Evolutionary conservation across 2,329 filamentous ascomycete genomes (phyloP), one percentile per base, ranked within the genome.

Genomic region (Stylonectria norvegica): DNA sequence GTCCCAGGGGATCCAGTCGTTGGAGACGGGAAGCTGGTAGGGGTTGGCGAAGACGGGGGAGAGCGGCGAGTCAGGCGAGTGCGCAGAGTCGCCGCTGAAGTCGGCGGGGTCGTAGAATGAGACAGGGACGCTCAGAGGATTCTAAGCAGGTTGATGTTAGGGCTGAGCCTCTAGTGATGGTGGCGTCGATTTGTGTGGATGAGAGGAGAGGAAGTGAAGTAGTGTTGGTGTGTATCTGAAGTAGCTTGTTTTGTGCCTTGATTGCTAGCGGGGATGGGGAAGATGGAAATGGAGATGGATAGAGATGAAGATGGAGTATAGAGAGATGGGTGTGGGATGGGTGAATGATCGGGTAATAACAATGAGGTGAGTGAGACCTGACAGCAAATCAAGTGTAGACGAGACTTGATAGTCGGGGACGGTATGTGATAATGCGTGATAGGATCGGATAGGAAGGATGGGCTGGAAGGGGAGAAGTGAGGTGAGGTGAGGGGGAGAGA

Each of bases 41-140:
- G 53, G 43, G 46, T 56, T 56, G 37, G 42, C 32, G 30, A 56
- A 56, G 38, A 56, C 51, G 31, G 53, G 53, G 36, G 53, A 56
- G 17, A 56, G 51, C 44, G 53, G 53, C 40, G 53, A 56, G 28
- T 56, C 48, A 41, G 53, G 53, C 42, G 53, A 56, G 42, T 56
- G 53, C 30, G 53, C 53, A 23, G 53, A 56, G 30, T 56, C 53
- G 34, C 53, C 53, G 38, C 53, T 56, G 41, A 56, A 57, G 42
- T 56, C 53, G 35, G 53, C 48, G 39, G 53, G 53, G 44, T 56
- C 53, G 53, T 57, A 56, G 39, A 56, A 55, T 19, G 50, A 54
- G 36, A 43, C 27, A 39, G 50, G 42, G 36, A 54, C 38, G 41
- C 43, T 44, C 19, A 56, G 37, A 16, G n/a, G n/a, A 23, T 49